Conservation (phyloP, 2,329 filamentous ascomycete genomes). For the Sphaerulina vaccinii region DNA sequence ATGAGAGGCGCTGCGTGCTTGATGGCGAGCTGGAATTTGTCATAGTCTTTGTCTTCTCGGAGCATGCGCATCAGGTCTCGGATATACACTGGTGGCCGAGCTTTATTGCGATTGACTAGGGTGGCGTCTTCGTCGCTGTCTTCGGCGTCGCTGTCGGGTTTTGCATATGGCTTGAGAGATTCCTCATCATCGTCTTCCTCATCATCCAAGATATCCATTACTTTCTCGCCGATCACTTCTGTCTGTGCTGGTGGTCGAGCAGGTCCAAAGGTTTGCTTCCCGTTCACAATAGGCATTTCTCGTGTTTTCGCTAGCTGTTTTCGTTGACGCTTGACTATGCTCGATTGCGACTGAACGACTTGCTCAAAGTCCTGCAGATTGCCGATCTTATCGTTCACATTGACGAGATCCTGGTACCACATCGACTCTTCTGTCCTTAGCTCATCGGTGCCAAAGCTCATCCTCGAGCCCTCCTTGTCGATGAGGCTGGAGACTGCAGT, state of each 20-base stretch:
- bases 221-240: conserved; percentile 35
- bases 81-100: conserved; percentile 84
- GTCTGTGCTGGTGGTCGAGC: conserved; percentile 30
- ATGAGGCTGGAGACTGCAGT: conserved; percentile 67
- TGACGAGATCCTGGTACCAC: conserved; percentile 70
- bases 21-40: conserved; percentile 78
- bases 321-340: neutral
- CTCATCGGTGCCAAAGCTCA: conserved; percentile 84
- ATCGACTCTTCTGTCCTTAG: conserved; percentile 68
- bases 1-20: conserved; percentile 76
- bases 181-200: conserved; percentile 54
- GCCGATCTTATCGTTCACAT: conserved; percentile 63
- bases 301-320: neutral
- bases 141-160: conserved; percentile 82
- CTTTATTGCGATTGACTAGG: conserved; percentile 77
- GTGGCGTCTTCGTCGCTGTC: conserved; percentile 94
- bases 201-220: conserved; percentile 35
- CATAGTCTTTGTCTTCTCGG: conserved; percentile 77
- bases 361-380: conserved; percentile 52
- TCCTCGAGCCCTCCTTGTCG: conserved; percentile 65
- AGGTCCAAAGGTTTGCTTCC: conserved; percentile 36
- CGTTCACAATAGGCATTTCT: conserved; percentile 27
- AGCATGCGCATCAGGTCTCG: conserved; percentile 78
- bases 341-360: conserved; percentile 21
- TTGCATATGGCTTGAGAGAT: conserved; percentile 74